Evolutionary conservation across 1,139 yeast genomes (phyloP).

Genomic region (Protomyces inouyei): DNA sequence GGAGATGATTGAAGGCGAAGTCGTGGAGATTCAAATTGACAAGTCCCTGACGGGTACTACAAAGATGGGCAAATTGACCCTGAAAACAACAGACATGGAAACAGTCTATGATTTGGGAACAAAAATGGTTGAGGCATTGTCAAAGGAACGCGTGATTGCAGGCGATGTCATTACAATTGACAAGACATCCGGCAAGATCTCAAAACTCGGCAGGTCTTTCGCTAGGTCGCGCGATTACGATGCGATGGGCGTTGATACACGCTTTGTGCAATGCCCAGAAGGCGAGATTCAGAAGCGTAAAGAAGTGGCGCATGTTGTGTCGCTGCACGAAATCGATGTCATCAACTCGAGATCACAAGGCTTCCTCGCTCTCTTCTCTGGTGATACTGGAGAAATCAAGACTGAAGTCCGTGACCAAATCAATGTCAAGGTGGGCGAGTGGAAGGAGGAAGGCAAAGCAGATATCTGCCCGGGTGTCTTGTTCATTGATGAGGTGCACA

Average conservation of each 20-base stretch:
- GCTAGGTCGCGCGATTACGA: constrained; percentile 96
- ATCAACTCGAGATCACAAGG: constrained; percentile 98
- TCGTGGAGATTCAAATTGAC: constrained; percentile 95
- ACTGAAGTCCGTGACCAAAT: constrained; percentile 96
- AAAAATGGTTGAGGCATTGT: constrained; percentile 93
- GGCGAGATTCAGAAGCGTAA: constrained; percentile 96
- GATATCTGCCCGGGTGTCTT: constrained; percentile 98
- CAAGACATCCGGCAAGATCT: constrained; percentile 89
- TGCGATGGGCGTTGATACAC: constrained; percentile 98
- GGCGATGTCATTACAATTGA: constrained; percentile 97
- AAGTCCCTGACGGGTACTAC: constrained; percentile 96
- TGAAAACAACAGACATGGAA: constrained; percentile 98
- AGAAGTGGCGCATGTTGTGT: constrained; percentile 93
- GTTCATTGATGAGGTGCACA: constrained; percentile 96
- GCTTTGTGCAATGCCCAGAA: constrained; percentile 96
- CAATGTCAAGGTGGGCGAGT: constrained; percentile 92
- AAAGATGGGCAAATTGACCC: constrained; percentile 94
- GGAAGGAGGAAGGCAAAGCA: constrained; percentile 99
- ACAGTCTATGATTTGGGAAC: constrained; percentile 95
- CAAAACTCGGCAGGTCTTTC: constrained; percentile 90
- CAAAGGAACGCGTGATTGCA: constrained; percentile 92
- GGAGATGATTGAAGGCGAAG: constrained; percentile 97
- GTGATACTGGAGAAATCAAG: constrained; percentile 96
- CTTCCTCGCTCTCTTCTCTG: constrained; percentile 88
- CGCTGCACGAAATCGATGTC: constrained; percentile 95